Evolutionary conservation across 2,329 filamentous ascomycete species (phyloP).

Genomic region (Neofusicoccum laricinum): DNA sequence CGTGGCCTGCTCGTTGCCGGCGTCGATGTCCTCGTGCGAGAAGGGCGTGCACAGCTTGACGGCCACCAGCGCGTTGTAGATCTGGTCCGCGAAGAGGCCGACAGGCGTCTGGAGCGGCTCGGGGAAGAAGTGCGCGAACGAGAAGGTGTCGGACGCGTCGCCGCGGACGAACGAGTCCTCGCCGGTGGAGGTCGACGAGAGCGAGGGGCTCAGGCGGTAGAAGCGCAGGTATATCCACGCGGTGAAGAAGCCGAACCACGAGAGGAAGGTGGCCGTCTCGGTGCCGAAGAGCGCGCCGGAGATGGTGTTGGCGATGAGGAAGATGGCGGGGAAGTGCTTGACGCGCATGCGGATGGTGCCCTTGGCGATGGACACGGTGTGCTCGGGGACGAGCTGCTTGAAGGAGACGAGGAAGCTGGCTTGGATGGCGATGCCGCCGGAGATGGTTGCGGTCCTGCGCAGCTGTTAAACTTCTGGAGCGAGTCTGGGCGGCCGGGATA

Average conservation of each 20-base stretch:
- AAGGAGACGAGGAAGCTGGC: constrained; percentile 94
- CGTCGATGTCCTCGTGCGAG: constrained; percentile 73
- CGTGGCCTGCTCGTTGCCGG: constrained; percentile 68
- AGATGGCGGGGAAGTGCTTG: constrained; percentile 74
- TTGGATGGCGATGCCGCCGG: constrained; percentile 84
- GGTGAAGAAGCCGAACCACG: constrained; percentile 76
- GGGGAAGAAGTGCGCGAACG: constrained; percentile 94
- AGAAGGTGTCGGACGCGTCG: constrained; percentile 93
- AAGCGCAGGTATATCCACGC: constrained; percentile 97
- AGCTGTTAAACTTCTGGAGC: constrained; percentile 17
- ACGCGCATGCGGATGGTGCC: constrained; percentile 87
- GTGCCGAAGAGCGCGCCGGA: constrained; percentile 63
- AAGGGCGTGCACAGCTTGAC: constrained; percentile 82
- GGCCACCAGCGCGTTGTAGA: constrained; percentile 73
- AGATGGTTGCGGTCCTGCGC: constrained; percentile 71
- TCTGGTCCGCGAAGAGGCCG: constrained; percentile 65
- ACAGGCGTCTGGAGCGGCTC: constrained; percentile 76
- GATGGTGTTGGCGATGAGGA: constrained; percentile 66
- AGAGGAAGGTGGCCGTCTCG: constrained; percentile 76
- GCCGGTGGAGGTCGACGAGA: constrained; percentile 53
- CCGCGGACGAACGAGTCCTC: constrained; percentile 64
- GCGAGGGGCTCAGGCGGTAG: constrained; percentile 71
- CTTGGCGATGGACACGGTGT: constrained; percentile 91
- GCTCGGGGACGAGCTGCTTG: constrained; percentile 94
- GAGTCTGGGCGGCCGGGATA: neutral